Conservation (phyloP, 805 yeast species). For the Candida golubevii region DNA sequence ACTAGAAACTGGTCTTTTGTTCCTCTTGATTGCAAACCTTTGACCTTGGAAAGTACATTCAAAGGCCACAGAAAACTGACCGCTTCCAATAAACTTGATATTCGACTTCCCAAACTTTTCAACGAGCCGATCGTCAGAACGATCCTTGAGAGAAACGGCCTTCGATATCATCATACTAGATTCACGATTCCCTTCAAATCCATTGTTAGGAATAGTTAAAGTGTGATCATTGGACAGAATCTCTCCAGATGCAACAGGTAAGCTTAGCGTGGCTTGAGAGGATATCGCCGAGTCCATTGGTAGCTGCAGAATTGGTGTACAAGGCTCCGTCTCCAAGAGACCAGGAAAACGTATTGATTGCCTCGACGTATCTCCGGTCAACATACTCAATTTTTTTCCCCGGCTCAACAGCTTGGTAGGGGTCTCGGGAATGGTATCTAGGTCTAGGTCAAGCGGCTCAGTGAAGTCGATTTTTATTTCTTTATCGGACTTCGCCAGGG, state of each 20-base stretch:
- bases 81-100: conserved; percentile 70
- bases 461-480: conserved; percentile 20
- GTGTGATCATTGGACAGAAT: conserved; percentile 10
- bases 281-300: conserved; percentile 19
- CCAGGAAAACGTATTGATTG: conserved; percentile 1
- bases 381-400: conserved; percentile 8
- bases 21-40: conserved; percentile 83
- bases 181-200: conserved; percentile 3
- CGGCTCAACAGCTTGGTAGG: conserved; percentile 30
- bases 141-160: conserved; percentile 7
- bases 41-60: conserved; percentile 66
- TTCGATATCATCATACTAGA: not conserved
- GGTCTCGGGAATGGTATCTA: conserved; percentile 30
- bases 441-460: conserved; percentile 13
- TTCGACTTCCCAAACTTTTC: conserved; percentile 50
- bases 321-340: conserved; percentile 12
- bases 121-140: conserved; percentile 42
- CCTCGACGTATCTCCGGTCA: conserved; percentile 2
- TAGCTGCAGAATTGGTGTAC: conserved; percentile 18
- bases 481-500: conserved; percentile 14
- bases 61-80: conserved; percentile 88
- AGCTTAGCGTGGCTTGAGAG: conserved; percentile 20
- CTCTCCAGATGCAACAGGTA: conserved; percentile 10
- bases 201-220: conserved; percentile 6
- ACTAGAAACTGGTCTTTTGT: conserved; percentile 57